Evolutionary conservation across 1,284 basidiomycete genomes (phyloP), one percentile per base, ranked within the genome.

Genomic region (Mrakiaceae sp.): DNA sequence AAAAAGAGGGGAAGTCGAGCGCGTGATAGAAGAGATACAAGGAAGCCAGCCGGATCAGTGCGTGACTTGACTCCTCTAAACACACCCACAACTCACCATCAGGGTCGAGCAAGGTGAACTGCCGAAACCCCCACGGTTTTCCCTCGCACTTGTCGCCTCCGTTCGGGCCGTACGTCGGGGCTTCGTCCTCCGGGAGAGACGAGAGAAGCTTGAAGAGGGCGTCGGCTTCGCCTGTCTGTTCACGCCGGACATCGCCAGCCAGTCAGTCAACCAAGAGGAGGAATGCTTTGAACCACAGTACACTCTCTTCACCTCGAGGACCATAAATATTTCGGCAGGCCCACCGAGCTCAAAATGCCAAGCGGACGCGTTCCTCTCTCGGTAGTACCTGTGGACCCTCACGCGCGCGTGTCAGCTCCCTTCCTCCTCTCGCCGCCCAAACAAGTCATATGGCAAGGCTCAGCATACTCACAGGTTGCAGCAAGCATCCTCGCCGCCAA

Each of bases 121-220:
- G 60, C 5, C 46, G 16, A 7, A 62, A 62, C 16, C 60, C 60
- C 60, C 60, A 62, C 1, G 60, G 60, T 44, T 62, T 62, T 2
- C 52, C n/a, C 46, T 62, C 60, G 53, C 60, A 62, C 44, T 46
- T 46, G 2, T 55, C 60, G 3, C 60, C 60, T 9, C 53, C 60
- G 44, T 53, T 43, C 8, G 60, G 60, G 8, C 44, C 60, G 46
- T 55, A 62, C n/a, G 16, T n/a, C 27, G 27, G 27, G 27, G 27
- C 27, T 9, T 55, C n/a, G 11, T 62, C 50, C 3, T 16, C 0
- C 14, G 16, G 43, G 4, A 4, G n/a, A 2, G 44, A 10, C 46
- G 39, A 16, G 16, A 55, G 8, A 53, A 55, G 44, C 3, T n/a
- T 44, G 46, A 48, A 55, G 43, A 62, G 53, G 40, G 39, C 27